A percentile compares a stretch with the other conserved stretches of the same genome.
Conservation (phyloP, 257 asterid species). For the Solanum habrochaites region DNA sequence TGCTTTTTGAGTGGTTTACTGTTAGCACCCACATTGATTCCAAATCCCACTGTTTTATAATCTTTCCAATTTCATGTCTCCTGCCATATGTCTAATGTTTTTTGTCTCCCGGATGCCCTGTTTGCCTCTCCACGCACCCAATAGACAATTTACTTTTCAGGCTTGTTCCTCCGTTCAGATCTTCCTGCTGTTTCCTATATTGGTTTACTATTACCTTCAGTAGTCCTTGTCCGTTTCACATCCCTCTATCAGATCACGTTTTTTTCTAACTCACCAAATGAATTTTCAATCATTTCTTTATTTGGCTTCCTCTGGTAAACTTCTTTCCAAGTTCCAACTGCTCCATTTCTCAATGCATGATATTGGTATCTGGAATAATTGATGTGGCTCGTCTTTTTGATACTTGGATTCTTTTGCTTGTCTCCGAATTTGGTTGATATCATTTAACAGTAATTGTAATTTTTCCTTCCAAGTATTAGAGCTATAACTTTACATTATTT, state of each 20-base stretch:
- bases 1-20: background rate
- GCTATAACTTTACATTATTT: background rate
- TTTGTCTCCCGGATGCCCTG: background rate
- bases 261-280: background rate
- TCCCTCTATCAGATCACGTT: background rate
- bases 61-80: background rate
- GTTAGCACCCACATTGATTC: background rate
- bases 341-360: background rate
- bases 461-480: background rate
- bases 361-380: background rate
- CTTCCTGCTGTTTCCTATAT: background rate
- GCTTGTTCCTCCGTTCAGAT: background rate
- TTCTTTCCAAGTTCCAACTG: background rate
- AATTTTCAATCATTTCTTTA: background rate
- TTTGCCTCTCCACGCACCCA: background rate
- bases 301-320: background rate
- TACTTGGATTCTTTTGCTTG: background rate
- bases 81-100: background rate
- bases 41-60: background rate
- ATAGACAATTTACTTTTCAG: background rate
- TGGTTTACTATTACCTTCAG: background rate
- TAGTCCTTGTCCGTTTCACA: background rate
- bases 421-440: background rate
- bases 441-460: background rate
- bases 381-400: background rate